Evolutionary conservation across 1,284 basidiomycete genomes (phyloP).

Genomic region (Cryptococcus sp.): DNA sequence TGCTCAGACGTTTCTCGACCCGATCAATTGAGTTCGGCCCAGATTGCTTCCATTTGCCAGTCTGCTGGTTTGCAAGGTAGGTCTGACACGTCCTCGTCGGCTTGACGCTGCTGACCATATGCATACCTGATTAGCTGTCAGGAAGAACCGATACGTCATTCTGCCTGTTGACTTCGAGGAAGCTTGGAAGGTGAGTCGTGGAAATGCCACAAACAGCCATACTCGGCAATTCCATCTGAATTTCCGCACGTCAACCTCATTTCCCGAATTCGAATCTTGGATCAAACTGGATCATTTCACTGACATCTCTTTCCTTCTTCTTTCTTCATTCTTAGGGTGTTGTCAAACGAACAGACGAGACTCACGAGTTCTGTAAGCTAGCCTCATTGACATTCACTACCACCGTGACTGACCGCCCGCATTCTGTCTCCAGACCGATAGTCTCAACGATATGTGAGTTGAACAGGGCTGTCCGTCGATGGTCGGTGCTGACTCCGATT

Average conservation of each 20-base stretch:
- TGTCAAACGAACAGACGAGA: slow-evolving; percentile 90
- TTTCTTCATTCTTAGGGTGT: slow-evolving; percentile 61
- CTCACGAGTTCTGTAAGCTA: slow-evolving; percentile 88
- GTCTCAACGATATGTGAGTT: slow-evolving; percentile 18
- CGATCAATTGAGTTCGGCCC: slow-evolving; percentile 91
- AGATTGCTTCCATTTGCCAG: slow-evolving; percentile 95
- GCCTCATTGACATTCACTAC: background rate
- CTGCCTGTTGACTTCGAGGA: slow-evolving; percentile 97
- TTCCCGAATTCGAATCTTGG: slow-evolving; percentile 10
- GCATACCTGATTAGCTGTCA: slow-evolving; percentile 66
- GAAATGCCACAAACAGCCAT: slow-evolving; percentile 24
- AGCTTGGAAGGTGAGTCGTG: slow-evolving; percentile 85
- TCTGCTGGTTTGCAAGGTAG: slow-evolving; percentile 94
- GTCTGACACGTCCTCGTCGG: slow-evolving; percentile 10
- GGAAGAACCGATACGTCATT: slow-evolving; percentile 97
- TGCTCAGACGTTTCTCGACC: slow-evolving; percentile 87
- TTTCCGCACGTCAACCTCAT: slow-evolving; percentile 2
- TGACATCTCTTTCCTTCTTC: slow-evolving; percentile 27
- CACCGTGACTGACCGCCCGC: slow-evolving; percentile 13
- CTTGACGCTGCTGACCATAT: background rate
- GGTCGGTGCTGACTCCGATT: slow-evolving; percentile 3
- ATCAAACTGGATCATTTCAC: slow-evolving; percentile 4
- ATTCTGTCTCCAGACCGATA: slow-evolving; percentile 37
- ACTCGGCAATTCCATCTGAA: slow-evolving; percentile 8
- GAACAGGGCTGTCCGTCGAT: background rate